Evolutionary conservation across 495 filamentous ascomycete genomes (phyloP), one percentile per base, ranked within the genome.

Genomic region (Penicillium arizonense): DNA sequence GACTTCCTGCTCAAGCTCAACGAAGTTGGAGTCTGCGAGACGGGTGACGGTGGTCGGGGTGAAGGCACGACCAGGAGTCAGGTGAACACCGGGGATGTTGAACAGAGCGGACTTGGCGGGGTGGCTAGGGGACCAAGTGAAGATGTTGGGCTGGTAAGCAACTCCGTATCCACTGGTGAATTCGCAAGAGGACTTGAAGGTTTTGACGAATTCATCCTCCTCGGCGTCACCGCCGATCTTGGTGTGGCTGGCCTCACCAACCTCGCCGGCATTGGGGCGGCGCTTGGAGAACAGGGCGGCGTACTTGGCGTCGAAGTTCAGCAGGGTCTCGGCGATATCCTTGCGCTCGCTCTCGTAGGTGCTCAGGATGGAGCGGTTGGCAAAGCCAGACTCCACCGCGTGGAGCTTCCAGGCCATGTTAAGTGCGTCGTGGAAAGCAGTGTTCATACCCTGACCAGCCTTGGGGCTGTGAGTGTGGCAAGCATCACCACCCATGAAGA

Each of bases 321-420:
- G 84, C 33, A 94, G 69, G 21, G 85, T 82, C 45, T 81, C 75
- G 2, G 88, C 88, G 38, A 87, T 85, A 44, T 81, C 76, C 63
- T 86, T 81, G 14, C 89, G 79, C 69, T 94, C 89, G 16, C 73
- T 69, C 44, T 87, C 77, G 58, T 92, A 94, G 9, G 88, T 89
- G 57, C 80, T 72, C 26, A 92, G 73, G 12, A 87, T 72, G 16
- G 76, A 77, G 20, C 79, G 81, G n/a, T 75, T 59, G 16, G 86
- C 83, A 26, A 78, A 73, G 13, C 85, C 84, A 37, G 68, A 74
- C 37, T 91, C 77, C 2, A 92, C 82, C 24, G 79, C 69, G 18
- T 84, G 87, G 18, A 94, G 72, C 74, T 94, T 92, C 89, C 88
- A 92, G 24, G 88, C 89, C 55, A 91, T 82, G 65, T 94, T 92